A percentile compares a stretch with the other conserved stretches of the same genome.
These are phyloP conservation scores for Vaccinium myrtillus DNA, from an alignment of 148 eudicot species.

Conservation along the genomic window DNA sequence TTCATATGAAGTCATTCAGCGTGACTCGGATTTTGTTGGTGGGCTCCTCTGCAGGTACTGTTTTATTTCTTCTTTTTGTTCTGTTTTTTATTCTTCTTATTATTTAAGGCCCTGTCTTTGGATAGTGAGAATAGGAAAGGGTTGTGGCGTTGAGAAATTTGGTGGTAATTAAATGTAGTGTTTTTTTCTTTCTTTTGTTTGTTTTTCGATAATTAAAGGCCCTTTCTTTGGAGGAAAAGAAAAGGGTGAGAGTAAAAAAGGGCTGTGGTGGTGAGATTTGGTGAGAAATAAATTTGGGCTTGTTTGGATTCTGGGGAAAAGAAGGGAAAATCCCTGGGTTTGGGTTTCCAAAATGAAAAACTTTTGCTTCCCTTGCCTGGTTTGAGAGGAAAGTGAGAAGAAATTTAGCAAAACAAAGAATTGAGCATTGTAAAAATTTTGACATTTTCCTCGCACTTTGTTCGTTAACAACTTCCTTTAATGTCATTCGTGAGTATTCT, in stretches of 20 bases:
- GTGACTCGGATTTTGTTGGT: constrained; percentile 35
- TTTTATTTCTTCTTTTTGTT: too few relatives aligned
- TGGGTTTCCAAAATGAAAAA: too few relatives aligned
- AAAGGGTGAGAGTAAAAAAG: not conserved
- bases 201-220: not conserved
- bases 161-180: constrained; percentile 38
- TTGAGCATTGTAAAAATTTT: not conserved
- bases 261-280: not conserved
- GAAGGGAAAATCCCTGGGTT: not conserved
- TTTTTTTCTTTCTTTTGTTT: not conserved
- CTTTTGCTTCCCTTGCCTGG: not conserved
- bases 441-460: not conserved
- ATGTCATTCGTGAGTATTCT: too few relatives aligned
- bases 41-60: constrained; percentile 28
- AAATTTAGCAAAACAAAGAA: not conserved
- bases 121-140: not conserved
- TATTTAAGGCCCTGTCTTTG: not conserved
- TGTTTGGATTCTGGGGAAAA: not conserved
- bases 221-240: not conserved
- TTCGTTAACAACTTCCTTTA: not conserved
- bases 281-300: not conserved
- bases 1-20: too few relatives aligned
- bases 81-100: not conserved
- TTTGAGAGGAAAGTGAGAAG: not conserved
- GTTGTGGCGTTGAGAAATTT: too few relatives aligned